These are phyloP conservation scores for Brassica rapa DNA, from an alignment of 345 rosid species.

Conservation along the genomic window DNA sequence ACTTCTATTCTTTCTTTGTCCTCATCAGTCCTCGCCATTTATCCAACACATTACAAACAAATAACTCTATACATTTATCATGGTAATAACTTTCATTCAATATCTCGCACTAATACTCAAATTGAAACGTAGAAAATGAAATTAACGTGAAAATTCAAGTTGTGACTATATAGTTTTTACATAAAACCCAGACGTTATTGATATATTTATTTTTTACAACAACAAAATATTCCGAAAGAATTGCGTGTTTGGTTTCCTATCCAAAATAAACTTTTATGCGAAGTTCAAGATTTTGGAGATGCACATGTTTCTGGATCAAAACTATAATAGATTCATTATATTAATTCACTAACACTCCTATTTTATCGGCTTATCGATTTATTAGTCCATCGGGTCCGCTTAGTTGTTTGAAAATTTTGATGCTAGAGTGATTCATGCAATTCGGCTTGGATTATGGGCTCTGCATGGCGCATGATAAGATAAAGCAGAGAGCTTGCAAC, in stretches of 20 bases:
- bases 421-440: background rate
- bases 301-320: background rate
- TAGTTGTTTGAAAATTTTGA: background rate
- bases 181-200: background rate
- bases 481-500: background rate
- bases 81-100: background rate
- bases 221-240: background rate
- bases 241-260: background rate
- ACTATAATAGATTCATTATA: background rate
- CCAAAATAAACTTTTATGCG: background rate
- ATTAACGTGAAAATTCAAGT: background rate
- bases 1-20: conserved; percentile 25
- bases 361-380: background rate
- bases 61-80: background rate
- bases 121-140: background rate
- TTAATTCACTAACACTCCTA: background rate
- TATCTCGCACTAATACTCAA: background rate
- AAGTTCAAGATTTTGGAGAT: background rate
- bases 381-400: background rate
- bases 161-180: background rate
- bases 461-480: background rate
- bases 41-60: conserved; percentile 13
- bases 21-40: conserved; percentile 12
- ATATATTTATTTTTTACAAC: background rate
- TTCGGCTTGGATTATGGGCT: background rate